Percentiles rank a stretch among this genome's conserved stretches.
Conservation (phyloP, 164 flowering plant genomes). For the Stephania japonica region DNA sequence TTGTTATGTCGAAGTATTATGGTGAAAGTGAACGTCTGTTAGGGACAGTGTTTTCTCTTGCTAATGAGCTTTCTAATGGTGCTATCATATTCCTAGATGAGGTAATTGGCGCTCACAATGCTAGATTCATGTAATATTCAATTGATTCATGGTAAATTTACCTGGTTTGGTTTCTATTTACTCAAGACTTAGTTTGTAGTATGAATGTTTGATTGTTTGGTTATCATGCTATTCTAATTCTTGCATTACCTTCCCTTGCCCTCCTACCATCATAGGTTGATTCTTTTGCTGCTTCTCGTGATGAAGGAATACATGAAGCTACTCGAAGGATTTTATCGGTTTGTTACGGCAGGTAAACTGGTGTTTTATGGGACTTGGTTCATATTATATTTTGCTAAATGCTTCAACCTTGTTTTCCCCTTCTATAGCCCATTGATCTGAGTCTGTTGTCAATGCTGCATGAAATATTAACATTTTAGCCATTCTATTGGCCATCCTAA, state of each 20-base stretch:
- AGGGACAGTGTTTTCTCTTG: conserved; percentile 86
- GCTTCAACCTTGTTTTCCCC: background rate
- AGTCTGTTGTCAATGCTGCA: background rate
- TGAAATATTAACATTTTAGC: background rate
- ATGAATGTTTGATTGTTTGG: background rate
- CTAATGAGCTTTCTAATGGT: conserved; percentile 70
- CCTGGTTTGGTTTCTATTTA: background rate
- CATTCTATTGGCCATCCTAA: background rate
- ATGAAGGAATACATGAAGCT: conserved; percentile 95
- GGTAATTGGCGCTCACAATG: conserved; percentile 33
- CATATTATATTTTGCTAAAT: background rate
- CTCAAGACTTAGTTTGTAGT: conserved; percentile 4
- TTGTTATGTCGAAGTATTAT: conserved; percentile 85
- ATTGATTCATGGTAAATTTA: background rate
- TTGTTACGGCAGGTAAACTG: conserved; percentile 69
- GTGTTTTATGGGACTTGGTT: background rate
- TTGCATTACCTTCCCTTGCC: background rate
- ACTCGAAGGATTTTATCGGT: conserved; percentile 91
- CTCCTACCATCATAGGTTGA: conserved; percentile 50
- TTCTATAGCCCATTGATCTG: background rate
- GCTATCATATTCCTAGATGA: conserved; percentile 86
- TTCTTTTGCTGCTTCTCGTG: conserved; percentile 91
- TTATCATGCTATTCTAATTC: background rate
- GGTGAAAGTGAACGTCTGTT: conserved; percentile 91
- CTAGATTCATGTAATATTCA: background rate